These are phyloP conservation scores for Miscanthus sacchariflorus DNA, from an alignment of 202 grass and related monocot genomes.

Conservation along the genomic window DNA sequence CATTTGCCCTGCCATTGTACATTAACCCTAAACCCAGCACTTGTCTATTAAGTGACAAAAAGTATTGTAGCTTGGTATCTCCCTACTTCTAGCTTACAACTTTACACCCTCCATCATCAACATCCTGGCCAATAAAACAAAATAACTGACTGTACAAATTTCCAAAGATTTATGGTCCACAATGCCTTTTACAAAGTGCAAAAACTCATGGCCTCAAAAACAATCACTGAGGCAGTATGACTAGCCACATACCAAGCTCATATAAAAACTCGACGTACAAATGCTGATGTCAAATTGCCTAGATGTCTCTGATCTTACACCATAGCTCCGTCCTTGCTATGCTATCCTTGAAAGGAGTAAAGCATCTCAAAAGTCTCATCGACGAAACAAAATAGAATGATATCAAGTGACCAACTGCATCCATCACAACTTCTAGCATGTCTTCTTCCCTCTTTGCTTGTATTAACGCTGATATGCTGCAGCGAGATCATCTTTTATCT, in stretches of 20 bases:
- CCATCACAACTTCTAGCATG: conserved; percentile 22
- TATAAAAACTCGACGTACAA: background rate
- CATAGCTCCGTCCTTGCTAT: conserved; percentile 27
- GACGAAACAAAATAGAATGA: conserved; percentile 4
- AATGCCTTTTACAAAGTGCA: conserved; percentile 5
- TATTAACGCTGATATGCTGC: conserved; percentile 39
- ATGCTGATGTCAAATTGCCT: conserved; percentile 6
- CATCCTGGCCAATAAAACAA: conserved; percentile 36
- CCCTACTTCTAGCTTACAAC: conserved; percentile 47
- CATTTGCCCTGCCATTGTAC: conserved; percentile 24
- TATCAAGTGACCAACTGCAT: conserved; percentile 33
- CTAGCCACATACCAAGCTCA: conserved; percentile 25
- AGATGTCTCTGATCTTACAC: conserved; percentile 19
- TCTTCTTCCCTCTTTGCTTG: conserved; percentile 42
- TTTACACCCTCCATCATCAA: conserved; percentile 28
- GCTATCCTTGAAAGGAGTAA: conserved; percentile 3
- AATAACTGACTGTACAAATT: conserved; percentile 14
- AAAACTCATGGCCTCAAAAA: background rate
- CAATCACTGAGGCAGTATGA: conserved; percentile 24
- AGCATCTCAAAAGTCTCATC: conserved; percentile 19
- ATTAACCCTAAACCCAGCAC: conserved; percentile 13
- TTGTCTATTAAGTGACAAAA: conserved; percentile 9
- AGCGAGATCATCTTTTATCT: conserved; percentile 67
- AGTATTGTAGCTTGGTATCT: conserved; percentile 15
- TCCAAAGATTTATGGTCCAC: background rate